A percentile compares a stretch with the other conserved stretches of the same genome.
phyloP scores from a whole-genome alignment of 495 filamentous ascomycete species.

The Aspergillus heteromorphus region DNA sequence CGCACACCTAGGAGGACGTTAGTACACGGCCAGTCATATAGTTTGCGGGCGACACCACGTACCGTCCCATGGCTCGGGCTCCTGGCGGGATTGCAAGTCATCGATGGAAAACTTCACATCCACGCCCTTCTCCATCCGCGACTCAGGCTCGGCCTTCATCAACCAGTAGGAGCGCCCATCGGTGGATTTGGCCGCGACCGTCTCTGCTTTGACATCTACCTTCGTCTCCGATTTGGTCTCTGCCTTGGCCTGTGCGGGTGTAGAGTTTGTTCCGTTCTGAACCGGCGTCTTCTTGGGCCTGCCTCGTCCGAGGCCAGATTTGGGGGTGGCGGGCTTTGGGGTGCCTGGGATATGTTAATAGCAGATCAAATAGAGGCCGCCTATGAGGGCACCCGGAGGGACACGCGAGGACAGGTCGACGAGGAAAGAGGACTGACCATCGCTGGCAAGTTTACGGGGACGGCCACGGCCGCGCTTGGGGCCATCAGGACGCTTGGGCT shows the following conservation, averaged over 20 bases:
- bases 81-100: constrained; percentile 62
- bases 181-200: constrained; percentile 6
- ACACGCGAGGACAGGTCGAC: neutral
- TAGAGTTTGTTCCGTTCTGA: constrained; percentile 8
- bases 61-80: constrained; percentile 89
- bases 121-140: constrained; percentile 75
- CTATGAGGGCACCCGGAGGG: neutral
- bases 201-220: too few relatives aligned
- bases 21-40: constrained; percentile 10
- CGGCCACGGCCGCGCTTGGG: constrained; percentile 40
- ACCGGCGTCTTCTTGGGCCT: constrained; percentile 11
- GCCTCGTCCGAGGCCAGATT: constrained; percentile 17
- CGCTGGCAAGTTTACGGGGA: constrained; percentile 26
- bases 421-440: neutral
- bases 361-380: neutral
- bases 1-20: constrained; percentile 45
- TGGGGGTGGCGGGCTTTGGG: constrained; percentile 16
- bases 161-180: constrained; percentile 65
- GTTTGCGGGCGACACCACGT: constrained; percentile 9
- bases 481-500: constrained; percentile 19
- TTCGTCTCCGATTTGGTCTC: constrained; percentile 11
- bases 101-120: constrained; percentile 95
- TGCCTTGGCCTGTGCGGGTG: constrained; percentile 9
- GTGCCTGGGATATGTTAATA: constrained; percentile 8
- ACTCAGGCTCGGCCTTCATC: constrained; percentile 91